Evolutionary conservation across 2,329 filamentous ascomycete genomes (phyloP), one percentile per base, ranked within the genome.

Genomic region (Xenoacremonium recifei): DNA sequence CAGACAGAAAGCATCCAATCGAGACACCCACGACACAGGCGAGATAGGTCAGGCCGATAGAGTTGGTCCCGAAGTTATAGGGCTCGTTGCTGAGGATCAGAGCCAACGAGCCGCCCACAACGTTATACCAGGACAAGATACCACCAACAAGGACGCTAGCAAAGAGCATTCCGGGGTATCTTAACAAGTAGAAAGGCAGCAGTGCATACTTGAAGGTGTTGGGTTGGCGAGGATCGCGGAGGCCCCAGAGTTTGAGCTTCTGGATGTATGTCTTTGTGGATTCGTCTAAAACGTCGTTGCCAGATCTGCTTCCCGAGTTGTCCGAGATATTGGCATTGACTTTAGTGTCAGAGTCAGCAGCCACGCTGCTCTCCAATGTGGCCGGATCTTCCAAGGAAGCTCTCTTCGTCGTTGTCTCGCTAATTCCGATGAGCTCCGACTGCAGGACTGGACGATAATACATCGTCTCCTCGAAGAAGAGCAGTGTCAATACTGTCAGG

Each of bases 381-480:
- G 32, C 9, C 11, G 35, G 21, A 11, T 35, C 39, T 5, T 30
- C 13, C 12, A 31, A 35, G 3, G 34, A 17, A 21, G 6, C 19
- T 9, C 13, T 27, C 23, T 27, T 27, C 13, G 7, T n/a, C 10
- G 21, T 18, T 31, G 35, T 12, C 5, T 42, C 40, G 2, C 29
- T 23, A 6, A 49, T 39, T 11, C 33, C 39, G 2, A 32, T 18
- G 9, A 43, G 19, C 4, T 41, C 46, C 2, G 34, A 36, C 15
- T 42, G 21, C 4, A 11, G 31, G 17, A 17, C 34, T 6, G 44
- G 37, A 5, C 52, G 46, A 34, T 49, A 51, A 35, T 45, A 55
- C 47, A 55, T 58, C 0, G 55, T 58, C 35, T 58, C 55, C 12
- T 58, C 53, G 7, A 57, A 54, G 45, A 55, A 49, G 33, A 58